Conservation (phyloP, 192 early-diverging fungal genomes). For the Coemansia sp. region DNA sequence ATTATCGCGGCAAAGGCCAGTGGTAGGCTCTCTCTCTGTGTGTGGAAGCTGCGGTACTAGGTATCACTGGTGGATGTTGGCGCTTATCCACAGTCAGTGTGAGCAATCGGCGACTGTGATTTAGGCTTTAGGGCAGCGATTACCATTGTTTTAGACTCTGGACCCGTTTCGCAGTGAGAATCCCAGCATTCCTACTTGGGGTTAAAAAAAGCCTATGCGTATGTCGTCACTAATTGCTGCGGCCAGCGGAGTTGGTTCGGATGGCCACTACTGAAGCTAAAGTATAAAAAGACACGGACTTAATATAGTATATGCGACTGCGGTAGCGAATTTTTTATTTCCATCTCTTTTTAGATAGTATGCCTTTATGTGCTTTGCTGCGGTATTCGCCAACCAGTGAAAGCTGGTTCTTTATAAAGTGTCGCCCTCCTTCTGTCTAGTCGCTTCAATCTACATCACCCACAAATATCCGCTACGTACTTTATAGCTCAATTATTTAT, state of each 20-base stretch:
- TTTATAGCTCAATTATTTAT: neutral
- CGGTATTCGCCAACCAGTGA: neutral
- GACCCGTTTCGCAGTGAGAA: neutral
- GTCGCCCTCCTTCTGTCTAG: neutral
- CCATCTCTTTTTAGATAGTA: neutral
- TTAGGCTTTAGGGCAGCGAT: neutral
- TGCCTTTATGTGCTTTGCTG: neutral
- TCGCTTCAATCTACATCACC: neutral
- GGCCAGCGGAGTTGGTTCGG: neutral
- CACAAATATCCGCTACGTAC: conserved; percentile 5
- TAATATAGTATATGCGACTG: neutral
- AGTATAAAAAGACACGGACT: neutral
- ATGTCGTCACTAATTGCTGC: neutral
- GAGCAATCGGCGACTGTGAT: neutral
- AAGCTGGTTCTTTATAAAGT: neutral
- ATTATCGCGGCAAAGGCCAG: neutral
- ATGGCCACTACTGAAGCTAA: neutral
- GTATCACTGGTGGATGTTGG: neutral
- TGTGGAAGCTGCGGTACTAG: neutral
- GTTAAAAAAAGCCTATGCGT: neutral
- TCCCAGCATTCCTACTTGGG: neutral
- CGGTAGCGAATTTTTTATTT: neutral
- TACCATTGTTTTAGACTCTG: neutral
- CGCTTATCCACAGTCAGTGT: neutral
- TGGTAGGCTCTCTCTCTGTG: neutral